phyloP scores from a whole-genome alignment of 176 grass and related monocot species.

The Eremochloa ophiuroides region DNA sequence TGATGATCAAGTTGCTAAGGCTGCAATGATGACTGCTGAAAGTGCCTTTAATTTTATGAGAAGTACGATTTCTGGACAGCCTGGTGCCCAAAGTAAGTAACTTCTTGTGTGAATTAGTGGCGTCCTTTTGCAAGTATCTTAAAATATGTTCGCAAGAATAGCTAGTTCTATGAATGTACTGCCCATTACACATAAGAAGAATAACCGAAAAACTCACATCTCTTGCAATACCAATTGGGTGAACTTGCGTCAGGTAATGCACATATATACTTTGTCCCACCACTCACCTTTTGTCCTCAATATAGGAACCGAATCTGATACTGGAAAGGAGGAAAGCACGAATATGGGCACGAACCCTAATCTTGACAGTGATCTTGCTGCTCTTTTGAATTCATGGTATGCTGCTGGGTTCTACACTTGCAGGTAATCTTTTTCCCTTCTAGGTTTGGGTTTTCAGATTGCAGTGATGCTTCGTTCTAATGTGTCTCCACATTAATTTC shows the following conservation, averaged over 20 bases:
- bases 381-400: constrained; percentile 81
- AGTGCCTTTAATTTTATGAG: constrained; percentile 50
- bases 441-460: background rate
- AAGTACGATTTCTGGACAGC: constrained; percentile 31
- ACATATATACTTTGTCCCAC: background rate
- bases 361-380: constrained; percentile 54
- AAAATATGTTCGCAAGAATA: constrained; percentile 3
- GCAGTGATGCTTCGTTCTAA: background rate
- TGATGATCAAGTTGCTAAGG: constrained; percentile 42
- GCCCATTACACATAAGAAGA: background rate
- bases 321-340: constrained; percentile 37
- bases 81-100: constrained; percentile 34
- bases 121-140: background rate
- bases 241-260: background rate
- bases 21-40: constrained; percentile 57
- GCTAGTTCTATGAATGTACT: constrained; percentile 5
- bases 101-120: background rate
- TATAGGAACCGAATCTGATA: constrained; percentile 10
- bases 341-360: constrained; percentile 22
- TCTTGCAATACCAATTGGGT: background rate
- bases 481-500: background rate
- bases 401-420: constrained; percentile 80
- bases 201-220: background rate
- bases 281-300: constrained; percentile 2
- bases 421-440: constrained; percentile 42